Evolutionary conservation across 306 rosid species (phyloP), one percentile per base, ranked within the genome.

Genomic region (Lathyrus tuberosus): DNA sequence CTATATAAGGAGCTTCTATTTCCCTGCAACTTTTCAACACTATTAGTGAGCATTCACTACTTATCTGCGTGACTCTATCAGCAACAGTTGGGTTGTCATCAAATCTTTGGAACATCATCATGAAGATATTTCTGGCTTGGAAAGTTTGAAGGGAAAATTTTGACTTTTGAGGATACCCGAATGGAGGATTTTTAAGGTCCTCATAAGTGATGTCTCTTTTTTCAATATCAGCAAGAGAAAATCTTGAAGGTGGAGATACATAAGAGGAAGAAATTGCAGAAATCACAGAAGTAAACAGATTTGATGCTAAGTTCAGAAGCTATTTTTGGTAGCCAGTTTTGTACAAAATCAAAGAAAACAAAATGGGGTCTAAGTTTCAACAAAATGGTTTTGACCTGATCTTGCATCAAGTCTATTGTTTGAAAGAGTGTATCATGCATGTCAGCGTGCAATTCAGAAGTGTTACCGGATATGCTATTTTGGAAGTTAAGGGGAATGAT

Each of bases 331-430:
- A 85, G 79, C 86, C 89, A 79, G 20, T 77, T 26, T 35, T 82
- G 89, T 3, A 85, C 85, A 40, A 85, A 85, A 57, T 85, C 89
- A 42, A 85, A 80, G 72, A 80, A 35, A 4, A 85, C 70, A 33
- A 79, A 85, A 14, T 82, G 68, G 10, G 85, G 89, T 68, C 74
- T 80, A 49, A 85, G 85, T 5, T 82, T 44, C 3, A 70, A n/a
- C 5, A 85, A 18, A 17, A 82, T 74, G 24, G 79, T 37, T 68
- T 78, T 77, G 0, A 85, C 62, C 31, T 80, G 81, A 16, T 77
- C 47, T 38, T 78, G 81, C 47, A 73, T 79, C 0, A 77, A 76
- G 15, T 77, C 81, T 1, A 82, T 8, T 14, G 82, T 66, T 16
- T 71, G 73, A 1, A 79, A 31, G 62, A 82, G 77, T 26, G 67